Conservation (phyloP, 2,329 filamentous ascomycete genomes). For the Ophiostoma sp. region DNA sequence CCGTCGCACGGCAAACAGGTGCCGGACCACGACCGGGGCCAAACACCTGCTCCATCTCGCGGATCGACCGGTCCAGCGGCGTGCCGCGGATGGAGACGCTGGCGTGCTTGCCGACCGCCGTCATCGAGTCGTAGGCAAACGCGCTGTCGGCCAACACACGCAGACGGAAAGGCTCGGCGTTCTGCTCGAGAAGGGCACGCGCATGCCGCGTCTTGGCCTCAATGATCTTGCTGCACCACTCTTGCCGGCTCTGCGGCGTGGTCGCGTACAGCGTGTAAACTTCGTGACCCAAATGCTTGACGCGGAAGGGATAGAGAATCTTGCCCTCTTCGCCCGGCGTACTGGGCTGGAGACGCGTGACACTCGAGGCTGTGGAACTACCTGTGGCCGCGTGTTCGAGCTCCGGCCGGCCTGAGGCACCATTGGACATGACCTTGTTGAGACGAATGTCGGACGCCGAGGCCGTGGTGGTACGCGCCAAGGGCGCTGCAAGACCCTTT, state of each 20-base stretch:
- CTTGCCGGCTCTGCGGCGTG: conserved; percentile 69
- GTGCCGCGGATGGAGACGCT: conserved; percentile 83
- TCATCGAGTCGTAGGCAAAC: conserved; percentile 73
- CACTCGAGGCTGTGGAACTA: conserved; percentile 60
- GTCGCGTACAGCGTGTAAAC: conserved; percentile 88
- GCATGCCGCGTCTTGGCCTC: conserved; percentile 94
- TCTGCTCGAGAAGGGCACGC: conserved; percentile 82
- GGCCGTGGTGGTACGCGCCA: conserved; percentile 61
- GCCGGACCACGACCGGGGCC: conserved; percentile 68
- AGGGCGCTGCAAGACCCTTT: conserved; percentile 68
- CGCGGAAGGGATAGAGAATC: conserved; percentile 88
- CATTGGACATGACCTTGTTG: conserved; percentile 55
- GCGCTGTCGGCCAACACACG: conserved; percentile 90
- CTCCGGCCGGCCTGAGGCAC: conserved; percentile 48
- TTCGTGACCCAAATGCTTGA: conserved; percentile 94
- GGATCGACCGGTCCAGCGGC: conserved; percentile 85
- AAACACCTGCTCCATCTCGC: conserved; percentile 80
- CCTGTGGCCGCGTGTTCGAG: conserved; percentile 69
- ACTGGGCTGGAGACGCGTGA: conserved; percentile 45
- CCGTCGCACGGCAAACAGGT: conserved; percentile 78
- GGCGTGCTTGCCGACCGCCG: conserved; percentile 58
- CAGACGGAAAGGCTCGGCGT: conserved; percentile 91
- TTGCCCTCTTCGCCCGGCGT: conserved; percentile 68
- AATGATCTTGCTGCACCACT: conserved; percentile 93
- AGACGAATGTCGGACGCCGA: conserved; percentile 57